Evolutionary conservation across 2,329 filamentous ascomycete genomes (phyloP).

Genomic region (Colletotrichum caudatum): DNA sequence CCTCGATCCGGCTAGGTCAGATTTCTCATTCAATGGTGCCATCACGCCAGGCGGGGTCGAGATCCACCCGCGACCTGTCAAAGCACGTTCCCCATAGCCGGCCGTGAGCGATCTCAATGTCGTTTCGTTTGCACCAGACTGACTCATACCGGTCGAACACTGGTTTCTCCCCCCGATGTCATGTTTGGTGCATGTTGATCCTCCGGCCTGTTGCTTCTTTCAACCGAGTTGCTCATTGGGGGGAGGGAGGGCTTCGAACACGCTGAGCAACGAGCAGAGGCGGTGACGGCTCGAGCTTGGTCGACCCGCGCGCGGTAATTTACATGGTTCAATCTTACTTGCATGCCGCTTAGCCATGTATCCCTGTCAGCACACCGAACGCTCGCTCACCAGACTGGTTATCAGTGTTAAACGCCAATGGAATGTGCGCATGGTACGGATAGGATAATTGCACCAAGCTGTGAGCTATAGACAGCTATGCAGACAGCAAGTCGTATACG

Average conservation of each 20-base stretch:
- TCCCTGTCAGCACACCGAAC: neutral
- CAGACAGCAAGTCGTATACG: neutral
- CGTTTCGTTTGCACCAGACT: neutral
- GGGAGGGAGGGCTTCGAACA: too few relatives aligned
- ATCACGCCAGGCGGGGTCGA: slow-evolving; percentile 35
- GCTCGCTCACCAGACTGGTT: neutral
- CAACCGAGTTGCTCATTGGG: neutral
- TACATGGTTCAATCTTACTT: neutral
- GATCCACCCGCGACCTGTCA: slow-evolving; percentile 21
- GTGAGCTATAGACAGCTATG: neutral
- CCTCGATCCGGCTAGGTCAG: slow-evolving; percentile 35
- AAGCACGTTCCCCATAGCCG: too few relatives aligned
- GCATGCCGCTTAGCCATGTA: neutral
- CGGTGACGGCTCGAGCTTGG: neutral
- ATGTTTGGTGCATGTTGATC: neutral
- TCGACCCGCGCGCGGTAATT: neutral
- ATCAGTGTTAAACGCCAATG: neutral
- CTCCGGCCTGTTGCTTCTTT: too few relatives aligned
- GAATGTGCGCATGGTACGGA: neutral
- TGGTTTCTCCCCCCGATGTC: too few relatives aligned
- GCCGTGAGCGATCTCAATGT: too few relatives aligned
- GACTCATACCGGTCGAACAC: neutral
- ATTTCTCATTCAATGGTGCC: slow-evolving; percentile 40
- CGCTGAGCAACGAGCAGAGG: neutral
- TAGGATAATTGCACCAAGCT: neutral